Base-by-base conservation (phyloP, 2,329 filamentous ascomycete species). In the Emergomyces orientalis region DNA sequence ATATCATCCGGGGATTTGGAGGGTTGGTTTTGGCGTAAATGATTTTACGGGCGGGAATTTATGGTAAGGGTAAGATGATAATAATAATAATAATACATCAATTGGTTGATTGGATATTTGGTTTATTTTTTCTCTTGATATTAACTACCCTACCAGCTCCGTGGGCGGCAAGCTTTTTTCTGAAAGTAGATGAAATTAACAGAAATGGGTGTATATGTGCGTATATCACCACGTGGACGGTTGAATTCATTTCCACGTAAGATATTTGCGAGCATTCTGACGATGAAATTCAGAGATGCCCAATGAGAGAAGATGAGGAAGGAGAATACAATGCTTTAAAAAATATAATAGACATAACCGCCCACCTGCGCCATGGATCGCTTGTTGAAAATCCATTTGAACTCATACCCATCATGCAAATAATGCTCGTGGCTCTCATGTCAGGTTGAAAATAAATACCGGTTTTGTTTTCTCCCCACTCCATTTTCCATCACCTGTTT, bases 381-480 rank as follows among this genome's bases (percentile, higher is more conserved):
- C 59, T 67, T 67, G 66, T 67, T 67, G 66, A 67, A 67, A 59
- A 67, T 67, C 65, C 66, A 65, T 63, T 61, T 61, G 64, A 58
- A 43, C 27, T 64, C 49, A 54, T 54, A 52, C 57, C 30, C 63
- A 63, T 55, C 30, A 39, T 56, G 56, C 61, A 64, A 64, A 64
- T 60, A 60, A 62, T 62, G 52, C 39, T 45, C 56, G 59, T 63
- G 30, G 32, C 43, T 32, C 57, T 59, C 57, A 64, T 65, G 54
- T 60, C 47, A 59, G 62, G 66, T 67, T 67, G 66, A 67, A 67
- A 62, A 64, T 61, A 60, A 63, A 65, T 56, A 49, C 22, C 58
- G 60, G 51, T 45, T 62, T 63, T 63, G 55, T 63, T 63, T 54
- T 43, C 30, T n/a, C 41, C 14, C 41, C 41, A 34, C 41, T 34